Evolutionary conservation across 2,329 filamentous ascomycete species (phyloP), one percentile per base, ranked within the genome.

Genomic region (Setomelanomma holmii): DNA sequence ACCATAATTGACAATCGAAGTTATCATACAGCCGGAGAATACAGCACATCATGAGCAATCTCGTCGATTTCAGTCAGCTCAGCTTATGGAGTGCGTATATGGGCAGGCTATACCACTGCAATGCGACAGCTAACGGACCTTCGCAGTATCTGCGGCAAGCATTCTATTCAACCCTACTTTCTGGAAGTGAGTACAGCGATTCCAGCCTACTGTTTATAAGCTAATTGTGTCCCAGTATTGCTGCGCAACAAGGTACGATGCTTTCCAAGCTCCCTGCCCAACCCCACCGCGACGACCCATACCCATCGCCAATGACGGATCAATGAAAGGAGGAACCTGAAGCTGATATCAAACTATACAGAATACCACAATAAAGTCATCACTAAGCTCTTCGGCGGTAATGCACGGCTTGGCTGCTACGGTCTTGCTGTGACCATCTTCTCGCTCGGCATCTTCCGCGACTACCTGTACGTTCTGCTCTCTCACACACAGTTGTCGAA

Each of bases 151-250:
- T 63, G 90, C 88, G 41, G 83, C 82, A 49, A 85, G 90, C 46
- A 96, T 99, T 77, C 84, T 88, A 42, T 98, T 99, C 79, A 99
- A 99, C 78, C 95, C 95, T 19, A 88, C 95, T n/a, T 98, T 97
- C 78, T 99, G 95, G 95, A 99, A 99, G 93, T 96, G 83, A 82
- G 54, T 58, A 39, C 34, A 38, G 34, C 30, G 45, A 17, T 50
- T 17, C 1, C 5, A 7, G 24, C 5, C 10, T 20, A 10, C n/a
- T 16, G 10, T 2, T 17, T 2, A 16, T 4, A 24, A 24, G 44
- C 55, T 63, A 30, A 63, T 41, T 8, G 2, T 10, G 3, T 20
- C 39, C 59, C 63, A 96, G 91, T 75, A 89, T 92, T 68, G 87
- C 91, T 64, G 92, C 92, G 56, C 88, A 92, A 68, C 84, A 87